Evolutionary conservation across 2,329 filamentous ascomycete species (phyloP).

Genomic region (Hortaea werneckii): DNA sequence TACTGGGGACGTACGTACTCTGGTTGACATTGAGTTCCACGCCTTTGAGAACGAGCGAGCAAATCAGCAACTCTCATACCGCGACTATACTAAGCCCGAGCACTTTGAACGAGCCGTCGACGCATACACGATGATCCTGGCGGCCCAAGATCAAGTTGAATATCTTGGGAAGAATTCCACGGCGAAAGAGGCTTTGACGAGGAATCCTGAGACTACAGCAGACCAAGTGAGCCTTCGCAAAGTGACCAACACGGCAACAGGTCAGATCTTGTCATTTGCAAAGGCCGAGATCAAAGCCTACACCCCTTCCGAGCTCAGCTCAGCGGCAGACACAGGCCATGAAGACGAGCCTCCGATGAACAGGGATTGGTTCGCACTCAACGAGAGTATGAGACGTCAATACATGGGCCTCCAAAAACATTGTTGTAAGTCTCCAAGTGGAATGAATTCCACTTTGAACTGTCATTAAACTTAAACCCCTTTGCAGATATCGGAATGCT

Average conservation of each 20-base stretch:
- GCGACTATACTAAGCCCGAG: conserved; percentile 17
- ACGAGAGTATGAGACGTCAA: conserved; percentile 19
- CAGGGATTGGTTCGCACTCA: conserved; percentile 25
- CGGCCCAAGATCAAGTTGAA: background rate
- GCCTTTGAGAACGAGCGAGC: conserved; percentile 23
- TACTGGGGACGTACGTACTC: conserved; percentile 17
- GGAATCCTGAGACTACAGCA: background rate
- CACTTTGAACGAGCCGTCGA: conserved; percentile 18
- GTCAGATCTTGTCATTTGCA: conserved; percentile 22
- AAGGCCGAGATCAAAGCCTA: conserved; percentile 22
- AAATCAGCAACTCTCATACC: conserved; percentile 24
- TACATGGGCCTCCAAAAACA: conserved; percentile 20
- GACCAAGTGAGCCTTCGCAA: conserved; percentile 15
- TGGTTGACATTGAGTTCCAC: conserved; percentile 35
- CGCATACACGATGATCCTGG: conserved; percentile 4
- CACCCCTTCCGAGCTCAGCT: conserved; percentile 16
- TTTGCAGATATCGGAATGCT: conserved; percentile 25
- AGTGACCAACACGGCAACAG: conserved; percentile 18
- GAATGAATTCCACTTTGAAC: background rate
- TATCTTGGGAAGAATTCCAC: too few species aligned
- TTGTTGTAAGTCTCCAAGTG: conserved; percentile 17
- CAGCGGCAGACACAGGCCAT: conserved; percentile 20
- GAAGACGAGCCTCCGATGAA: conserved; percentile 24
- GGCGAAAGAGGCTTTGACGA: too few species aligned
- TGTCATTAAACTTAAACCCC: conserved; percentile 1